These are phyloP conservation scores for Exophiala dermatitidis DNA, from an alignment of 2,329 filamentous ascomycete genomes.

Conservation along the genomic window DNA sequence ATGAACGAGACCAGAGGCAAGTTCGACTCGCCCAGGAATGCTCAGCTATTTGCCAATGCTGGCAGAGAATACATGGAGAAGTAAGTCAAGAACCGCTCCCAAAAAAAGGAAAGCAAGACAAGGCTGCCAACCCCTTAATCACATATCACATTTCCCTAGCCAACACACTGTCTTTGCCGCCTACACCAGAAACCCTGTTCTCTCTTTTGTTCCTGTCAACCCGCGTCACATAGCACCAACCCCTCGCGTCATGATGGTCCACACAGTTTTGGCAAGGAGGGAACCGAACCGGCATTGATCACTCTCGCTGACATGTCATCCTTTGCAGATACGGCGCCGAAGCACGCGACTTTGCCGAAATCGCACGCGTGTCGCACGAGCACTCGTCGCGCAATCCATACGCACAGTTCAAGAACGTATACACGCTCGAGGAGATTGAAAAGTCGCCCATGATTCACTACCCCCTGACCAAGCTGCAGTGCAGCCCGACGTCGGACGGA, in stretches of 20 bases:
- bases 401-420: slow-evolving; percentile 92
- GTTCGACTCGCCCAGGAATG: slow-evolving; percentile 73
- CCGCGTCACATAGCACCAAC: too few species aligned
- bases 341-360: slow-evolving; percentile 84
- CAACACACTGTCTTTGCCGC: not conserved
- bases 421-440: slow-evolving; percentile 76
- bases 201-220: too few species aligned
- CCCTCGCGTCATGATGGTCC: not conserved
- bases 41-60: slow-evolving; percentile 93
- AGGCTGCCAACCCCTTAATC: not conserved
- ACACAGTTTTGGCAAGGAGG: not conserved
- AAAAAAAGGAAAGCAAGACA: not conserved
- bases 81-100: slow-evolving; percentile 39
- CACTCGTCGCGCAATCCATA: slow-evolving; percentile 91
- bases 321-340: slow-evolving; percentile 68
- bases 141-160: too few species aligned
- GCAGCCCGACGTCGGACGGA: slow-evolving; percentile 92
- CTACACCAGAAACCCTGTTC: too few species aligned
- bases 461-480: slow-evolving; percentile 92
- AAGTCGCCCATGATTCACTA: slow-evolving; percentile 69
- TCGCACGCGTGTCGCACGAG: slow-evolving; percentile 83
- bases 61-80: slow-evolving; percentile 92
- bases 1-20: slow-evolving; percentile 75
- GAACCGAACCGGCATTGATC: too few species aligned
- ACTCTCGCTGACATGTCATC: not conserved